Conservation (phyloP, 2,329 filamentous ascomycete genomes). For the Phaeosphaeria sp. region DNA sequence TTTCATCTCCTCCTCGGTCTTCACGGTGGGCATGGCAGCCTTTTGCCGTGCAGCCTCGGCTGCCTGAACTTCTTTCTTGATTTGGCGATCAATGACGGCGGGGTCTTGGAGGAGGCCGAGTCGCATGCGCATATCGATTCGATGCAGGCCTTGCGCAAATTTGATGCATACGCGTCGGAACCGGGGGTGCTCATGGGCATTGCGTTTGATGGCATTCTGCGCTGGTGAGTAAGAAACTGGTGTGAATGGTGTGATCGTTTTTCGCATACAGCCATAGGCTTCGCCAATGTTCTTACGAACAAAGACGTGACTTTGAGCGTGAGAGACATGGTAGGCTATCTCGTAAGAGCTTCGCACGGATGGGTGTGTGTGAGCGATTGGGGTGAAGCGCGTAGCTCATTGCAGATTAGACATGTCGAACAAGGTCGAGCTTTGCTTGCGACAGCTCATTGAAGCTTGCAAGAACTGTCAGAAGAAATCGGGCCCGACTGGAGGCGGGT, state of each 20-base stretch:
- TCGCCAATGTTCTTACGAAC: slow-evolving; percentile 69
- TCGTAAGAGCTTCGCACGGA: slow-evolving; percentile 7
- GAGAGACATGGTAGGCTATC: slow-evolving; percentile 61
- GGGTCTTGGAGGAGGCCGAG: slow-evolving; percentile 69
- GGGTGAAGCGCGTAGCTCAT: slow-evolving; percentile 7
- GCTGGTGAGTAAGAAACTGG: not conserved
- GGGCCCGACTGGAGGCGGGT: slow-evolving; percentile 12
- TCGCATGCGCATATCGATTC: slow-evolving; percentile 71
- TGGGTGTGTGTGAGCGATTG: slow-evolving; percentile 11
- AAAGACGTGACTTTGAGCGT: slow-evolving; percentile 72
- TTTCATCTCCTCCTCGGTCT: slow-evolving; percentile 65
- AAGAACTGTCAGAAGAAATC: slow-evolving; percentile 2
- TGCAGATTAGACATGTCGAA: not conserved
- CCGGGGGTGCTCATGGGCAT: slow-evolving; percentile 71
- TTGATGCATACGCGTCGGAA: slow-evolving; percentile 67
- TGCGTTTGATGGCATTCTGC: slow-evolving; percentile 71
- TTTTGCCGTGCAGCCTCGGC: slow-evolving; percentile 61
- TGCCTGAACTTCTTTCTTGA: slow-evolving; percentile 60
- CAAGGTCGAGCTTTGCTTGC: not conserved
- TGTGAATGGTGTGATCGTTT: not conserved
- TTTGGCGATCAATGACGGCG: slow-evolving; percentile 60
- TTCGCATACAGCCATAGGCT: slow-evolving; percentile 67
- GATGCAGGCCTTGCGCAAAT: slow-evolving; percentile 69
- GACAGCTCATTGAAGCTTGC: not conserved
- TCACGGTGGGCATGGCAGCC: slow-evolving; percentile 63